Evolutionary conservation across 1,284 basidiomycete genomes (phyloP).

Genomic region (Heterobasidion irregulare): DNA sequence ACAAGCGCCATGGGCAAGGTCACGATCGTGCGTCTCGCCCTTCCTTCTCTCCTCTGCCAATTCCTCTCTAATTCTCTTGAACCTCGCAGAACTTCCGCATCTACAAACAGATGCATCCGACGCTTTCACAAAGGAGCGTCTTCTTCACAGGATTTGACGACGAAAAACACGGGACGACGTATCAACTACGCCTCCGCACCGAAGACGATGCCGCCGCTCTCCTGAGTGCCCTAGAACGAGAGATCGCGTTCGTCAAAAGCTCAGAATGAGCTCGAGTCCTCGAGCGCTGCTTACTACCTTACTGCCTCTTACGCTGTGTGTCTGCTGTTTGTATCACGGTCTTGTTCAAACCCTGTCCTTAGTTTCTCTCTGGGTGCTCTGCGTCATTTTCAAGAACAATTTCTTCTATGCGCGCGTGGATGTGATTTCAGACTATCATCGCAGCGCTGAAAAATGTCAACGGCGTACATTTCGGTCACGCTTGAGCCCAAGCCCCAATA

Average conservation of each 20-base stretch:
- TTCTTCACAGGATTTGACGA: conserved; percentile 66
- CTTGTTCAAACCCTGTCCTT: too few species aligned
- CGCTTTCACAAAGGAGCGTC: conserved; percentile 40
- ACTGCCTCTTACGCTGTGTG: too few species aligned
- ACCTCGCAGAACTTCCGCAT: conserved; percentile 56
- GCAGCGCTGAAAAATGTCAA: too few species aligned
- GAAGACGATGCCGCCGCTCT: conserved; percentile 52
- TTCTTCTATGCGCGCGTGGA: too few species aligned
- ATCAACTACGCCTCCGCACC: conserved; percentile 55
- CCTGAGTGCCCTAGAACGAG: conserved; percentile 53
- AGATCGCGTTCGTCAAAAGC: conserved; percentile 42
- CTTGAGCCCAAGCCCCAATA: too few species aligned
- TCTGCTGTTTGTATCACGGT: too few species aligned
- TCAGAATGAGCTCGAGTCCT: background rate
- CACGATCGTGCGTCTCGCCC: conserved; percentile 43
- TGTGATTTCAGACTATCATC: too few species aligned
- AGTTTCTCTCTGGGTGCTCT: too few species aligned
- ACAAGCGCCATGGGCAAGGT: conserved; percentile 69
- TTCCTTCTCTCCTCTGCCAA: background rate
- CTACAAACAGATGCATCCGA: conserved; percentile 42
- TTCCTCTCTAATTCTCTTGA: conserved; percentile 1
- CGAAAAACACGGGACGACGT: conserved; percentile 44
- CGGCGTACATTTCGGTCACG: too few species aligned
- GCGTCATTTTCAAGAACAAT: too few species aligned
- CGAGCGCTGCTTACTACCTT: background rate